phyloP scores from a whole-genome alignment of 768 basidiomycete species.

The Boletellus ananiceps region DNA sequence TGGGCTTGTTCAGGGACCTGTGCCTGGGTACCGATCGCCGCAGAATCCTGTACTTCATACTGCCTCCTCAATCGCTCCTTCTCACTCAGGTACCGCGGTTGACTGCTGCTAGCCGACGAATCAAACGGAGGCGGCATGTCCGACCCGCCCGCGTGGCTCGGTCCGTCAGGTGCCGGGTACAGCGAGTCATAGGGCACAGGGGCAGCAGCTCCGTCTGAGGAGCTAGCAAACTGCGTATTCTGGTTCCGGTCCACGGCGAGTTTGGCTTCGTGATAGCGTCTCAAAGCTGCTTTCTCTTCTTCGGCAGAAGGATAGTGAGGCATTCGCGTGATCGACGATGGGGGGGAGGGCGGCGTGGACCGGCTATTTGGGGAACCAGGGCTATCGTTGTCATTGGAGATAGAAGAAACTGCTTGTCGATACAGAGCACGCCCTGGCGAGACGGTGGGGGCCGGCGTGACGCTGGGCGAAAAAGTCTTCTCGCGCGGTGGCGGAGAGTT shows the following conservation, averaged over 20 bases:
- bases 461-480: slow-evolving; percentile 11
- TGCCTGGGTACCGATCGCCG: slow-evolving; percentile 33
- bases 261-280: slow-evolving; percentile 66
- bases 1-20: slow-evolving; percentile 17
- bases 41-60: slow-evolving; percentile 66
- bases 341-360: slow-evolving; percentile 27
- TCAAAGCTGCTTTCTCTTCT: slow-evolving; percentile 70
- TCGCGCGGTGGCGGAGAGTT: slow-evolving; percentile 17
- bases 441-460: slow-evolving; percentile 17
- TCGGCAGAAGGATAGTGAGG: slow-evolving; percentile 60
- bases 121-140: slow-evolving; percentile 57
- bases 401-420: slow-evolving; percentile 41
- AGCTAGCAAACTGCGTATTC: slow-evolving; percentile 26
- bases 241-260: slow-evolving; percentile 64
- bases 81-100: slow-evolving; percentile 45
- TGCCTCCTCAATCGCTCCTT: slow-evolving; percentile 64
- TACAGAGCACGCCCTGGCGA: slow-evolving; percentile 44
- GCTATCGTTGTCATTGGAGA: slow-evolving; percentile 21
- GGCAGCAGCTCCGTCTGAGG: slow-evolving; percentile 22
- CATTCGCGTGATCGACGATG: slow-evolving; percentile 25
- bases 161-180: slow-evolving; percentile 42
- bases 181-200: slow-evolving; percentile 63
- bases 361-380: slow-evolving; percentile 20
- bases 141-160: slow-evolving; percentile 16
- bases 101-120: slow-evolving; percentile 31